Percentiles rank a stretch among this genome's conserved stretches.
These are phyloP conservation scores for Rheum nobile DNA, from an alignment of 148 eudicot genomes.

Conservation along the genomic window DNA sequence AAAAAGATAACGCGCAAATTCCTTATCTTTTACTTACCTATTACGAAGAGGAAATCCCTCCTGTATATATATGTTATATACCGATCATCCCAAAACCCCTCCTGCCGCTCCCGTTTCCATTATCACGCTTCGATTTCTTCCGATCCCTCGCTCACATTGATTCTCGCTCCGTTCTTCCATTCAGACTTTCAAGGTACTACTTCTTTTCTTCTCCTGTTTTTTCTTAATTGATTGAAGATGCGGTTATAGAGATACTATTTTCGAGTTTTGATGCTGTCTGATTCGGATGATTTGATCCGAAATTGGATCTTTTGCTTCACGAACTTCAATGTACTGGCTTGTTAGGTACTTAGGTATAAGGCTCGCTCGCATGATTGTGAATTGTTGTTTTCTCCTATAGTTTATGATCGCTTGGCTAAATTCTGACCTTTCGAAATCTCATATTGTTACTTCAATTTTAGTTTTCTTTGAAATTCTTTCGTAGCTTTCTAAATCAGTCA, in stretches of 20 bases:
- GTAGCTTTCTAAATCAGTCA: background rate
- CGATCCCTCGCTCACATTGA: background rate
- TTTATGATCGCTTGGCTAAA: background rate
- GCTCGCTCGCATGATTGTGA: background rate
- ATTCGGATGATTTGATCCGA: background rate
- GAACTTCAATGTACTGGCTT: background rate
- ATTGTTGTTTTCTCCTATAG: background rate
- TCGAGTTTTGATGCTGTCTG: background rate
- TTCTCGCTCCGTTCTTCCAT: background rate
- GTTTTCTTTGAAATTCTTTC: background rate
- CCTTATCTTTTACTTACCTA: background rate
- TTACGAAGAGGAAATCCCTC: background rate
- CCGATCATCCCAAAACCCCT: background rate
- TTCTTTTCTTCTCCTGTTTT: background rate
- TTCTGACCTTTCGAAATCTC: background rate
- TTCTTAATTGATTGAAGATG: background rate
- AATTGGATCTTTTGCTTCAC: background rate
- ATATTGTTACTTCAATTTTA: background rate
- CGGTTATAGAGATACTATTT: background rate
- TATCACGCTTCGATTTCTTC: background rate
- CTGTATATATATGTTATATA: background rate
- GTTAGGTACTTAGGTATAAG: background rate
- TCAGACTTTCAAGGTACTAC: background rate
- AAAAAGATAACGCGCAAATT: conserved; percentile 1
- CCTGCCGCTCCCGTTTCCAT: background rate